Evolutionary conservation across 495 filamentous ascomycete genomes (phyloP), one percentile per base, ranked within the genome.

Genomic region (Penicillium manginii): DNA sequence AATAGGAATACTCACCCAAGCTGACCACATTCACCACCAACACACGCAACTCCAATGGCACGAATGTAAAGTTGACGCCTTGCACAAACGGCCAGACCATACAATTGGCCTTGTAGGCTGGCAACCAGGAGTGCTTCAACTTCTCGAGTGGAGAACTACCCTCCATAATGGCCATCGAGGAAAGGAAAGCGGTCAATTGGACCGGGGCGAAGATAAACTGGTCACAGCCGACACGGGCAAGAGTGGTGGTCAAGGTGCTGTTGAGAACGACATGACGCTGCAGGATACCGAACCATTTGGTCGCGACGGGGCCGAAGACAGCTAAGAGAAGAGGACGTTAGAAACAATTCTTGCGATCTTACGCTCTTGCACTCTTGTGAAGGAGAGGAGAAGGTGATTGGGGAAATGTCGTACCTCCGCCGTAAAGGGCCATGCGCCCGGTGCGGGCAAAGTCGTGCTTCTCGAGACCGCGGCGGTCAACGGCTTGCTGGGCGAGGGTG

Each of bases 61-160:
- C 89, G 45, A 96, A 78, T 68, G 88, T 87, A 79, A 98, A 98
- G 78, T 98, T 98, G 61, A 88, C 81, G 52, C 88, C 74, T 78
- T 98, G 94, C 57, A 98, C 92, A 59, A 84, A 84, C 9, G 94
- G 96, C 94, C 96, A 98, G 49, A 98, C 80, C 73, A 91, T 85
- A 81, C 90, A 92, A 72, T 98, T 98, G 66, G 88, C 89, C 67
- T 80, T 83, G 71, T 98, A 80, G 46, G 87, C 88, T 5, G 81
- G 76, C 50, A 68, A 62, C 68, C 92, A 98, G 53, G 79, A 87
- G 59, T 76, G 83, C 37, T 81, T 71, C 52, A 92, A 76, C 81
- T 93, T 96, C 64, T 91, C 85, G 59, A 75, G 66, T 7, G 89
- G 87, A 54, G 83, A 81, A 6, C 70, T 70, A 29, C 94, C 94